A percentile compares a stretch with the other conserved stretches of the same genome.
phyloP scores from a whole-genome alignment of 2,329 filamentous ascomycete genomes.

The Fusarium nelsonii region DNA sequence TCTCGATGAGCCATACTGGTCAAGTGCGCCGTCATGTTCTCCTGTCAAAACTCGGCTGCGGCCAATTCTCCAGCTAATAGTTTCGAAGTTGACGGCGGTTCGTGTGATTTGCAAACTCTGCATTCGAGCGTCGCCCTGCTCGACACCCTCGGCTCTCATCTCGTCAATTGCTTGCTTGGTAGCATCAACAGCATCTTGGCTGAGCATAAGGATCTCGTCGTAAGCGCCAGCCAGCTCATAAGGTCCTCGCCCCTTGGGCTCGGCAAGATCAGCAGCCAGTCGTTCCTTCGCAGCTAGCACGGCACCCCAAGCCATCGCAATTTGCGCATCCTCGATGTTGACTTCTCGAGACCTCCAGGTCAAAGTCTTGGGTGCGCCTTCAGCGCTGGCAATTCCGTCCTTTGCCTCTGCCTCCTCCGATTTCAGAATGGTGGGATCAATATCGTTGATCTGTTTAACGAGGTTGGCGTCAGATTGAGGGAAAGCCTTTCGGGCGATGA shows the following conservation, averaged over 20 bases:
- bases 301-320: conserved; percentile 83
- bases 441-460: conserved; percentile 73
- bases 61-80: conserved; percentile 94
- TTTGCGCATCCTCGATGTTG: conserved; percentile 90
- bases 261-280: conserved; percentile 62
- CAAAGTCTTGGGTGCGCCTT: conserved; percentile 77
- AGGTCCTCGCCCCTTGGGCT: conserved; percentile 59
- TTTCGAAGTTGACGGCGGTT: conserved; percentile 92
- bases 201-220: conserved; percentile 88
- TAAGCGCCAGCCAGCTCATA: conserved; percentile 86
- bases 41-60: conserved; percentile 91
- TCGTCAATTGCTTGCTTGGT: conserved; percentile 95
- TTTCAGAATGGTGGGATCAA: conserved; percentile 76
- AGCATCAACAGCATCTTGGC: conserved; percentile 93
- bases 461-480: conserved; percentile 72
- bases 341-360: conserved; percentile 89
- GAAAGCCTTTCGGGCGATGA: conserved; percentile 84
- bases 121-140: conserved; percentile 86
- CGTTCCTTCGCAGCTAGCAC: conserved; percentile 68
- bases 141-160: conserved; percentile 82
- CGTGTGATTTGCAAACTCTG: conserved; percentile 93
- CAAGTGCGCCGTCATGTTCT: conserved; percentile 78
- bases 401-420: conserved; percentile 63
- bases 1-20: conserved; percentile 62
- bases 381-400: conserved; percentile 62